These are phyloP conservation scores for Saccharomycopsis oosterbeekiorum DNA, from an alignment of 805 yeast genomes.

Conservation along the genomic window DNA sequence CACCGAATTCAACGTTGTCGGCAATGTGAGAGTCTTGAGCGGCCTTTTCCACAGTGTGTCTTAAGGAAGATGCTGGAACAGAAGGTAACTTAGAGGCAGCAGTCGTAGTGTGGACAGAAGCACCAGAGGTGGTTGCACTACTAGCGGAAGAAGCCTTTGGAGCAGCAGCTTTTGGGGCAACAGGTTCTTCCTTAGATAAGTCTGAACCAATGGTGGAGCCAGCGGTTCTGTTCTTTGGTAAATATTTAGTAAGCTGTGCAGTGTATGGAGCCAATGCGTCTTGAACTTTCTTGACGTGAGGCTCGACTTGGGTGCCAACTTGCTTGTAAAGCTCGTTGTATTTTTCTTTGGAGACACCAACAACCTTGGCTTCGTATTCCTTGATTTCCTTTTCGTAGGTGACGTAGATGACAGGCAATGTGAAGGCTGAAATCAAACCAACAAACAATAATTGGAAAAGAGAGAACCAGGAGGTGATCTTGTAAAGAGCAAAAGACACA, in stretches of 20 bases:
- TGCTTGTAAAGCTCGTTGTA: constrained; percentile 25
- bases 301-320: constrained; percentile 41
- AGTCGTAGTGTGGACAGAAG: constrained; percentile 8
- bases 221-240: constrained; percentile 55
- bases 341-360: constrained; percentile 36
- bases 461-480: constrained; percentile 67
- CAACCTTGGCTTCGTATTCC: constrained; percentile 36
- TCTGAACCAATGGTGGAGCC: constrained; percentile 50
- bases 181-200: constrained; percentile 15
- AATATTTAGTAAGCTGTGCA: constrained; percentile 34
- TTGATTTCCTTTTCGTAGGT: constrained; percentile 72
- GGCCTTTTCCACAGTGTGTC: neutral
- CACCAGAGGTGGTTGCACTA: constrained; percentile 14
- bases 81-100: constrained; percentile 15
- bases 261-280: constrained; percentile 62
- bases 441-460: constrained; percentile 55
- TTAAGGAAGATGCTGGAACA: constrained; percentile 10
- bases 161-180: constrained; percentile 8
- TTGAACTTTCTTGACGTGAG: constrained; percentile 47
- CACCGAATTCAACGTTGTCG: constrained; percentile 22
- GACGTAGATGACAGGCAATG: constrained; percentile 66
- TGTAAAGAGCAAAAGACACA: constrained; percentile 51
- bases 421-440: constrained; percentile 52
- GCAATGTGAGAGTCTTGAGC: constrained; percentile 22
- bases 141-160: neutral